Conservation (phyloP, 768 basidiomycete genomes). For the Leccinellum rugosiceps region DNA sequence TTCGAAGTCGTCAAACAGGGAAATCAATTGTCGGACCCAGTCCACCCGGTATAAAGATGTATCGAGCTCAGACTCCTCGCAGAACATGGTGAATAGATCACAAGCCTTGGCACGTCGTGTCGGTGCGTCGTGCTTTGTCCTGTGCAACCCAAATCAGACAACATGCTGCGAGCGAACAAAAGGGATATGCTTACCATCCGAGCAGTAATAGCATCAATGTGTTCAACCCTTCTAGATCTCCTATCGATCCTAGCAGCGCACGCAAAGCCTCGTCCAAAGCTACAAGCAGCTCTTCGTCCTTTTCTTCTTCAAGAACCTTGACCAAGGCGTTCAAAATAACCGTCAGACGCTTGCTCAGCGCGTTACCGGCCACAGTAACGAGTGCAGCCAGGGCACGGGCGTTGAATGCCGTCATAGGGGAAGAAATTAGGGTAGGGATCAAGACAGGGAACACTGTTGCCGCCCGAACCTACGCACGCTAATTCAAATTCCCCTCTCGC, state of each 20-base stretch:
- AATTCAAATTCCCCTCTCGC: background rate
- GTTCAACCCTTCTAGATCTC: constrained; percentile 85
- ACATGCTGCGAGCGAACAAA: background rate
- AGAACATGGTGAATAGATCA: constrained; percentile 76
- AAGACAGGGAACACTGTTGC: constrained; percentile 95
- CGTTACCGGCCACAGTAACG: constrained; percentile 90
- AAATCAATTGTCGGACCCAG: constrained; percentile 89
- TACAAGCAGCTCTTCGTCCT: constrained; percentile 62
- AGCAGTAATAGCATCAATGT: constrained; percentile 85
- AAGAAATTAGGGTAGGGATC: constrained; percentile 87
- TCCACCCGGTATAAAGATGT: constrained; percentile 84
- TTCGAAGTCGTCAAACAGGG: constrained; percentile 75
- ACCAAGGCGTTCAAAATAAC: constrained; percentile 78
- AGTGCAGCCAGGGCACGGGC: constrained; percentile 86
- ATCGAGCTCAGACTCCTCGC: constrained; percentile 79
- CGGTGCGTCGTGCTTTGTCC: constrained; percentile 77
- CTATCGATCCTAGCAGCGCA: constrained; percentile 74
- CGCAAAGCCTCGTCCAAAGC: constrained; percentile 76
- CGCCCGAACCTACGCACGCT: constrained; percentile 68
- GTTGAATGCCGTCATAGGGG: constrained; percentile 94
- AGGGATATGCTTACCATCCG: constrained; percentile 62
- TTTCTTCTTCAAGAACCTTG: constrained; percentile 66
- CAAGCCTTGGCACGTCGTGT: constrained; percentile 75
- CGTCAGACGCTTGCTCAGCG: constrained; percentile 79
- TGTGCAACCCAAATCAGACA: constrained; percentile 26